Conservation (phyloP, 306 rosid genomes). For the Castanea crenata region DNA sequence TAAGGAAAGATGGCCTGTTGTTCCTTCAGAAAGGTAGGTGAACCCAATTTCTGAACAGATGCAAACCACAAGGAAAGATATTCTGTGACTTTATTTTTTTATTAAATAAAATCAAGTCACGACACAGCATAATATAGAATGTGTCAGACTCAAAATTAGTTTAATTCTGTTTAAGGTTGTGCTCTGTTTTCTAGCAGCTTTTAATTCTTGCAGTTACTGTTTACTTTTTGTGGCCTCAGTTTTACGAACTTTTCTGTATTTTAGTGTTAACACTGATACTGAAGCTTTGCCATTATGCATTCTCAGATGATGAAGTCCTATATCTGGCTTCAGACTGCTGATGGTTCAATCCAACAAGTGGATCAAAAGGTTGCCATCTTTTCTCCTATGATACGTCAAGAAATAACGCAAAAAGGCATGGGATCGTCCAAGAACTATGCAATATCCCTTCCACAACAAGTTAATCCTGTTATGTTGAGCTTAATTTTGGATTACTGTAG, state of each 20-base stretch:
- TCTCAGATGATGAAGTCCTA: slow-evolving; percentile 78
- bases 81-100: background rate
- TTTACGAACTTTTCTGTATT: background rate
- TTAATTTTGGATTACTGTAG: slow-evolving; percentile 88
- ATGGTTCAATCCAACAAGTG: slow-evolving; percentile 93
- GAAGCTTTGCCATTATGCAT: slow-evolving; percentile 20
- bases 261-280: slow-evolving; percentile 12
- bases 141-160: background rate
- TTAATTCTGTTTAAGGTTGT: background rate
- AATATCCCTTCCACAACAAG: slow-evolving; percentile 87
- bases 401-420: slow-evolving; percentile 72
- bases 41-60: background rate
- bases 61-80: background rate
- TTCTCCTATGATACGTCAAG: slow-evolving; percentile 84
- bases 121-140: background rate
- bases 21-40: background rate
- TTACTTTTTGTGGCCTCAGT: background rate
- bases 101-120: background rate
- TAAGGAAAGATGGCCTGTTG: background rate
- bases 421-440: slow-evolving; percentile 83
- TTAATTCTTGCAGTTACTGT: background rate
- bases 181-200: background rate
- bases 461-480: slow-evolving; percentile 70
- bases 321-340: slow-evolving; percentile 87
- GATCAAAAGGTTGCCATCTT: slow-evolving; percentile 93